These are phyloP conservation scores for Cucumis hystrix DNA, from an alignment of 306 rosid genomes.

Conservation along the genomic window DNA sequence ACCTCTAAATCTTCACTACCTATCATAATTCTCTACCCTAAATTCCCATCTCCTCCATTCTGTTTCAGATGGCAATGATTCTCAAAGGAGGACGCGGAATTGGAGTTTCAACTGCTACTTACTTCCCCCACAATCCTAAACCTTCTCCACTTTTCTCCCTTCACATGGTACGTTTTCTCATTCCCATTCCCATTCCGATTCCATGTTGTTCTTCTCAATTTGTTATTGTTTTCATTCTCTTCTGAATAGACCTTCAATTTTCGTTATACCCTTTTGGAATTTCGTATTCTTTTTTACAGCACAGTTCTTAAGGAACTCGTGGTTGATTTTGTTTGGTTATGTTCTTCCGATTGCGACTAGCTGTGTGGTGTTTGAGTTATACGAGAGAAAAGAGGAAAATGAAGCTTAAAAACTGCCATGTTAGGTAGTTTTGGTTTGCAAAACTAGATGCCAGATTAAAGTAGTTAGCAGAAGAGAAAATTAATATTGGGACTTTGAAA, in stretches of 20 bases:
- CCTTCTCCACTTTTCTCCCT: conserved; percentile 12
- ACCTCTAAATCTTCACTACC: not conserved
- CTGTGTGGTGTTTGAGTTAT: not conserved
- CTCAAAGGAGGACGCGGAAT: conserved; percentile 32
- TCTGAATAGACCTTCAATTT: not conserved
- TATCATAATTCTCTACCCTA: not conserved
- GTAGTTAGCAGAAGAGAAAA: not conserved
- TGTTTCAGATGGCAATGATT: conserved; percentile 48
- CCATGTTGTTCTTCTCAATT: not conserved
- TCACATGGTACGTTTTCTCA: not conserved
- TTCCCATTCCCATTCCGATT: not conserved
- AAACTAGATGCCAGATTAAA: not conserved
- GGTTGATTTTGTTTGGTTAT: not conserved
- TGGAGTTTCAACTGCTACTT: conserved; percentile 37
- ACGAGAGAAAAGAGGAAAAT: not conserved
- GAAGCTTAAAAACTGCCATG: not conserved
- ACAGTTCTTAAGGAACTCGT: not conserved
- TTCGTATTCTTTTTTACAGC: not conserved
- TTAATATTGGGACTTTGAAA: not conserved
- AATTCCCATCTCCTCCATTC: not conserved
- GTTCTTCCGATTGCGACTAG: not conserved
- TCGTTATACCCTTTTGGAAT: not conserved
- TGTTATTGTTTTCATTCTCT: conserved; percentile 25
- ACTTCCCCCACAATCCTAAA: conserved; percentile 32
- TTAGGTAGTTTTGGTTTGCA: not conserved